These are phyloP conservation scores for Nepenthes alata DNA, from an alignment of 179 eudicot genomes.

Conservation along the genomic window DNA sequence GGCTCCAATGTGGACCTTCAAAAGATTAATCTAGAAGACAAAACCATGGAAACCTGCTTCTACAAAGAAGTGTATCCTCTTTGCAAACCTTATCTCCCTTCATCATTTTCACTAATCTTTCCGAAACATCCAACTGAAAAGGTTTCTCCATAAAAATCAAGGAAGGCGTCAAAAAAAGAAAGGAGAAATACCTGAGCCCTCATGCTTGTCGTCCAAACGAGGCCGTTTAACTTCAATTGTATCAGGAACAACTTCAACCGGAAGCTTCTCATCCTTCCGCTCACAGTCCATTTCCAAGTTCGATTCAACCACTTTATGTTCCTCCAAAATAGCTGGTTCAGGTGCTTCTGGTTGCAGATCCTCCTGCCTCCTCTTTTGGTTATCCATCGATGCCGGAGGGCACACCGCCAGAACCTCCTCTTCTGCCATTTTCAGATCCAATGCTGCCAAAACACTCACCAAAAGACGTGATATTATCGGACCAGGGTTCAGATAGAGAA, in stretches of 20 bases:
- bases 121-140: too few species aligned
- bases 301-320: background rate
- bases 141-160: too few species aligned
- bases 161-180: background rate
- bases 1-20: too few species aligned
- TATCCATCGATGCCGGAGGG: constrained; percentile 12
- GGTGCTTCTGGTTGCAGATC: constrained; percentile 10
- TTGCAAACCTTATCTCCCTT: too few species aligned
- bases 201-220: constrained; percentile 15
- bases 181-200: constrained; percentile 6
- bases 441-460: background rate
- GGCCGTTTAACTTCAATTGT: constrained; percentile 15
- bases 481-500: constrained; percentile 7
- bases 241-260: constrained; percentile 1
- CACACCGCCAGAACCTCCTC: constrained; percentile 11
- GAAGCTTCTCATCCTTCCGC: background rate
- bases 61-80: too few species aligned
- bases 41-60: too few species aligned
- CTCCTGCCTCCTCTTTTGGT: constrained; percentile 15
- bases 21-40: too few species aligned
- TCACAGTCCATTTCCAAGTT: background rate
- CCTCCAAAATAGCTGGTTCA: background rate
- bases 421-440: constrained; percentile 6
- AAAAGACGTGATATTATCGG: background rate
- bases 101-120: too few species aligned